Evolutionary conservation across 805 yeast species (phyloP).

Genomic region (Wickerhamomyces hampshirensis): DNA sequence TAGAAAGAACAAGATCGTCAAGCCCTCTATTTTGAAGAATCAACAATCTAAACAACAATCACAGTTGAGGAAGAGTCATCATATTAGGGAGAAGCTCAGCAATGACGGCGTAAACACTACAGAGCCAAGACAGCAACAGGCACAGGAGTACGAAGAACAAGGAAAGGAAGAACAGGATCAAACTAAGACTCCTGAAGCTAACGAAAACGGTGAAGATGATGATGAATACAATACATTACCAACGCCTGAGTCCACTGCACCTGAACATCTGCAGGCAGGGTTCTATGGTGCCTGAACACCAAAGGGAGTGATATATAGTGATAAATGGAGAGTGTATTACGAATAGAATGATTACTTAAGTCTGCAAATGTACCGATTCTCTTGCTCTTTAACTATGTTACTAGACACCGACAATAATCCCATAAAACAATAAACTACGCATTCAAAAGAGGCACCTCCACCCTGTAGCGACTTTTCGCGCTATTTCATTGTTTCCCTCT

Average conservation of each 20-base stretch:
- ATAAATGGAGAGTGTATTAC: no score
- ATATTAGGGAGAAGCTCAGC: no score
- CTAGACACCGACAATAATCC: no score
- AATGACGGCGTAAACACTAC: not conserved
- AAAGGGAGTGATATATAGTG: no score
- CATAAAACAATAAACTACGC: no score
- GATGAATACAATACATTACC: constrained; percentile 20
- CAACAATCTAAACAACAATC: not conserved
- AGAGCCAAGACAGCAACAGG: no score
- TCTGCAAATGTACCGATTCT: no score
- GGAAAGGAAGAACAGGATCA: not conserved
- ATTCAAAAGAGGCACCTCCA: no score
- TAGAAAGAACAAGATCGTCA: constrained; percentile 3
- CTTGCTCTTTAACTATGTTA: no score
- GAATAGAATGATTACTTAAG: no score
- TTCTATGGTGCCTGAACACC: not conserved
- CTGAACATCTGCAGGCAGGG: constrained; percentile 5
- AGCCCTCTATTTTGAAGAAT: not conserved
- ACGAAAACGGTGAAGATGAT: constrained; percentile 1
- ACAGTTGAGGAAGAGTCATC: not conserved
- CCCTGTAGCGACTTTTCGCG: no score
- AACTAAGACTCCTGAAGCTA: not conserved
- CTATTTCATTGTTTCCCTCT: no score
- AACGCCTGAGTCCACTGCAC: constrained; percentile 24
- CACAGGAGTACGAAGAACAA: constrained; percentile 1